phyloP scores from a whole-genome alignment of 2,329 filamentous ascomycete species.

The Hypoxylon sp. region DNA sequence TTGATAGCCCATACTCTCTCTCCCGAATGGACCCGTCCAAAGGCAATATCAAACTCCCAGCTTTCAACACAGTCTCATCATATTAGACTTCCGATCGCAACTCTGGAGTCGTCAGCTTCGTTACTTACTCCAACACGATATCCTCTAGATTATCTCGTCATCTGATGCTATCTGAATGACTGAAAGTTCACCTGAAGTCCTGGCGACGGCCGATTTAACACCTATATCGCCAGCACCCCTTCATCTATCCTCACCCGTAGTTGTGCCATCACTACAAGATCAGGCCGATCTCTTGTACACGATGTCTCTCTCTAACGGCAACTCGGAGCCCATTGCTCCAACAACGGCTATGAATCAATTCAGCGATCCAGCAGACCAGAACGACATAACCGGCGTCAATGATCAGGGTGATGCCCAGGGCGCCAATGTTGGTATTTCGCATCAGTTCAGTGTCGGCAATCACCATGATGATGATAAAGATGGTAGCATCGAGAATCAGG shows the following conservation, averaged over 20 bases:
- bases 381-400: slow-evolving; percentile 10
- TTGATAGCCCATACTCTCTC: slow-evolving; percentile 13
- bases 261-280: slow-evolving; percentile 67
- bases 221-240: slow-evolving; percentile 66
- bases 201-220: slow-evolving; percentile 68
- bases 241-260: slow-evolving; percentile 62
- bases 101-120: background rate
- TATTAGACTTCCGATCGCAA: slow-evolving; percentile 7
- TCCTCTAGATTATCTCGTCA: slow-evolving; percentile 17
- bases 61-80: background rate
- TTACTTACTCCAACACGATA: slow-evolving; percentile 2
- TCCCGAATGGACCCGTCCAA: slow-evolving; percentile 5
- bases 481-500: slow-evolving; percentile 44
- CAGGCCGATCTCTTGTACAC: slow-evolving; percentile 66
- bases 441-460: slow-evolving; percentile 36
- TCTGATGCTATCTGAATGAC: slow-evolving; percentile 59
- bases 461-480: slow-evolving; percentile 53
- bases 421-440: slow-evolving; percentile 2
- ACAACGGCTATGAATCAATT: slow-evolving; percentile 13
- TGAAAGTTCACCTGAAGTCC: slow-evolving; percentile 62
- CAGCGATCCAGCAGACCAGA: slow-evolving; percentile 19
- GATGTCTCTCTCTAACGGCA: slow-evolving; percentile 55
- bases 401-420: slow-evolving; percentile 20
- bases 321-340: slow-evolving; percentile 46
- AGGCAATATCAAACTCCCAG: background rate